Conservation (phyloP, 441 rosid genomes). For the Pelargonium cotyledonis region DNA sequence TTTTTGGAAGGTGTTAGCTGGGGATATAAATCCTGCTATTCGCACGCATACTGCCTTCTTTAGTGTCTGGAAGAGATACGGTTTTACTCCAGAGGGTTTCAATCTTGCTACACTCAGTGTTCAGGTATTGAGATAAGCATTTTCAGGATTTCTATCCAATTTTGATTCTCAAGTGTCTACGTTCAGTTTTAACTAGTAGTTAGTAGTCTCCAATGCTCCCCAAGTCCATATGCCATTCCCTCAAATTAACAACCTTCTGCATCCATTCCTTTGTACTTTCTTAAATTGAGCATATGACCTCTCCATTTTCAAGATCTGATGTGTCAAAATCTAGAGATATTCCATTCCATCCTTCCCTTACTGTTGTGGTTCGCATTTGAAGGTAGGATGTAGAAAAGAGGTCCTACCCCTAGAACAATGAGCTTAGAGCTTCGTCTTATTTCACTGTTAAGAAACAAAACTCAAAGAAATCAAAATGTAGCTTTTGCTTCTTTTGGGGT, state of each 20-base stretch:
- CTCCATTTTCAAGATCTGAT: background rate
- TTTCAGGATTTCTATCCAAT: background rate
- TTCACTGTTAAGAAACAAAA: too few relatives aligned
- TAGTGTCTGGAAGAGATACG: constrained; percentile 90
- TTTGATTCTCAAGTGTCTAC: background rate
- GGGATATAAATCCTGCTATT: constrained; percentile 91
- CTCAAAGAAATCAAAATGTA: too few relatives aligned
- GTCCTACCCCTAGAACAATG: too few relatives aligned
- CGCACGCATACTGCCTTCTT: constrained; percentile 96
- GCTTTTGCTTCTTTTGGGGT: too few relatives aligned
- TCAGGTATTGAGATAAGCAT: constrained; percentile 39
- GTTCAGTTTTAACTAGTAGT: background rate
- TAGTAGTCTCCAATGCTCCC: background rate
- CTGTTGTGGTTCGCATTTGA: background rate
- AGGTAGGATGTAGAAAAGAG: background rate
- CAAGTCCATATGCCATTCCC: background rate
- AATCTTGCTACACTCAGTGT: constrained; percentile 76
- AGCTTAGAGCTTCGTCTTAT: too few relatives aligned
- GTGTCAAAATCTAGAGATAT: background rate
- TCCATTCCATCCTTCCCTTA: background rate
- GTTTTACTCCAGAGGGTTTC: constrained; percentile 94
- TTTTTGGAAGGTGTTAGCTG: constrained; percentile 78
- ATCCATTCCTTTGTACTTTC: background rate
- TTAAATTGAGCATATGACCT: background rate
- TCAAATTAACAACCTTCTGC: background rate